Evolutionary conservation across 768 basidiomycete species (phyloP), one percentile per base, ranked within the genome.

Genomic region (Dioszegia aurantiaca): DNA sequence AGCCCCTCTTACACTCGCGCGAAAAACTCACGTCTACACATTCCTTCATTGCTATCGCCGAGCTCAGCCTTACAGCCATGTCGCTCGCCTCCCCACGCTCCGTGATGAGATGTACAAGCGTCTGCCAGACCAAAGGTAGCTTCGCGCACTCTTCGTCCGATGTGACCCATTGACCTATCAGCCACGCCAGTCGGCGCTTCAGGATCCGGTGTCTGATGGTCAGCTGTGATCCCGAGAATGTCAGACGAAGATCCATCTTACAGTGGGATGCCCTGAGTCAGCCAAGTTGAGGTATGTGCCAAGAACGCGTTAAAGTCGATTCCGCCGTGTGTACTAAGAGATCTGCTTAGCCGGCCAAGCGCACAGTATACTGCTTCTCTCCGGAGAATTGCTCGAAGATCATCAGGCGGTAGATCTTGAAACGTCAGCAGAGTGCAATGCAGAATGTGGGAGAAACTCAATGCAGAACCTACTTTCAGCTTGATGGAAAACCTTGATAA

Each of bases 111-210:
- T 89, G 85, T 8, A 87, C 79, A 0, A 97, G 80, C 28, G 91
- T 81, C 61, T 89, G 83, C 90, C 91, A 97, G 27, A 92, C 79
- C 53, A 81, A 77, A 1, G 83, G 79, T 59, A 86, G 42, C 36
- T 68, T 79, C 19, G 82, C 76, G 61, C 84, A 85, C 57, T 83
- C 81, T 45, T 90, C 87, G 14, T 83, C 71, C 4, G 71, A 65
- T 2, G 66, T 80, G 31, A 90, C 81, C 88, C 90, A 91, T 80
- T 86, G 87, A 24, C 93, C 92, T 44, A 97, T 82, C 3, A 97
- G 79, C 91, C 92, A 95, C 0, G 93, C 91, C 63, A 97, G 87
- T 30, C 93, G 84, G n/a, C 91, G 84, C 75, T 97, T 94, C 60
- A 98, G 83, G 54, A 98, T 88, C 0, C 89, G 87, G 72, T 87